Evolutionary conservation across 306 rosid genomes (phyloP), one percentile per base, ranked within the genome.

Genomic region (Cucurbita argyrosperma): DNA sequence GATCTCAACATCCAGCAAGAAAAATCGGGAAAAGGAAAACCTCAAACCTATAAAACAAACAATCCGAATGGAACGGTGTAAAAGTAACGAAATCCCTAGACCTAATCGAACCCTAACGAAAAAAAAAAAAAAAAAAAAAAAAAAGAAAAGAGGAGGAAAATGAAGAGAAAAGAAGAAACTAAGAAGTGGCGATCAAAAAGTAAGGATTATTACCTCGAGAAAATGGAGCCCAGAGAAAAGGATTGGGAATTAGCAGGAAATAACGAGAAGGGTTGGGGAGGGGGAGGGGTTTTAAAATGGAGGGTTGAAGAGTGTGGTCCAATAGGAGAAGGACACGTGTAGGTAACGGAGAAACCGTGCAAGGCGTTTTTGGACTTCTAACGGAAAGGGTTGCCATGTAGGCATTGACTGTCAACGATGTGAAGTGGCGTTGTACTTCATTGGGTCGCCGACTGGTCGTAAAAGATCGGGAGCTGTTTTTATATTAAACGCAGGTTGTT

Each of bases 361-460:
- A 72, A 49, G 76, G 76, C 18, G n/a, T 72, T 72, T 72, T 53
- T 52, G 76, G 64, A 72, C 30, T 72, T 52, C 37, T n/a, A 15
- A 40, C 12, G 16, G 61, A 51, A 51, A 51, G 46, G 2, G 51
- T 6, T 46, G 40, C 66, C 76, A 72, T 42, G 76, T 72, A 5
- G 23, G 53, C 65, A 65, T 53, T 72, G 76, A 55, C 66, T 23
- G 76, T 72, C 76, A 72, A 72, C 53, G 76, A 72, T 57, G 8
- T 68, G 59, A 50, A 30, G 30, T 12, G 37, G 21, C 57, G 56
- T 67, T 67, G 74, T 69, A 69, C 74, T 69, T 69, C 40, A 21
- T 47, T 67, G 74, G 46, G 74, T 70, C 59, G 59, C 59, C 74
- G 74, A 59, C 74, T 69, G 59, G 45, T 30, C 47, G 38, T 13